Evolutionary conservation across 176 grass and related monocot genomes (phyloP), one percentile per base, ranked within the genome.

Genomic region (Phragmites australis): DNA sequence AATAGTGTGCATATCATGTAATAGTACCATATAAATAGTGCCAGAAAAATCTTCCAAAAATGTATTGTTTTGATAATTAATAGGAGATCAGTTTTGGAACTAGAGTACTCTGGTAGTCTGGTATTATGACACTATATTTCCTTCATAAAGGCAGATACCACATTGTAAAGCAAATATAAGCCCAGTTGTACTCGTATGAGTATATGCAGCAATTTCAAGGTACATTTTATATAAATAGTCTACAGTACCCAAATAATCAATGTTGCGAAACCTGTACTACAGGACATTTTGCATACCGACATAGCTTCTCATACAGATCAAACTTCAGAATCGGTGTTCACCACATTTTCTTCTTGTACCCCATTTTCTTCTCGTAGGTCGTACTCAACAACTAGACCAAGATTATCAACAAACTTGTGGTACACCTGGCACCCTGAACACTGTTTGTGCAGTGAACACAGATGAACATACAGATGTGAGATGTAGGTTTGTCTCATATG

Each of bases 361-460:
- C 43, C 42, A 43, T 81, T 70, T 82, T 93, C 84, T 75, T 91
- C 88, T 4, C 84, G 81, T 22, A 98, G 70, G 73, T 98, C 90
- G 31, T 94, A 98, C 78, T 98, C 92, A 78, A 94, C 92, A 78
- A 98, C 75, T 70, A 95, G 87, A 61, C 96, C 96, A 82, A 99
- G 96, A 72, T 95, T 99, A 72, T 99, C 92, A 30, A 95, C 90
- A 84, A 99, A 95, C 68, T 95, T 95, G 84, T 99, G 92, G 85
- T 93, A 99, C 53, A 95, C 88, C 53, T 89, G 84, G 68, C 92
- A 99, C 18, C 96, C 96, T 83, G 82, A 86, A 44, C 96, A 99
- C 92, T 98, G 88, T 52, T 47, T 22, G 31, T 73, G 40, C 9
- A 72, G 23, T 37, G 25, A 56, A 78, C 46, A 49, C 2, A 29